Conservation (phyloP, 2,329 filamentous ascomycete species). For the Neofusicoccum cordaticola region DNA sequence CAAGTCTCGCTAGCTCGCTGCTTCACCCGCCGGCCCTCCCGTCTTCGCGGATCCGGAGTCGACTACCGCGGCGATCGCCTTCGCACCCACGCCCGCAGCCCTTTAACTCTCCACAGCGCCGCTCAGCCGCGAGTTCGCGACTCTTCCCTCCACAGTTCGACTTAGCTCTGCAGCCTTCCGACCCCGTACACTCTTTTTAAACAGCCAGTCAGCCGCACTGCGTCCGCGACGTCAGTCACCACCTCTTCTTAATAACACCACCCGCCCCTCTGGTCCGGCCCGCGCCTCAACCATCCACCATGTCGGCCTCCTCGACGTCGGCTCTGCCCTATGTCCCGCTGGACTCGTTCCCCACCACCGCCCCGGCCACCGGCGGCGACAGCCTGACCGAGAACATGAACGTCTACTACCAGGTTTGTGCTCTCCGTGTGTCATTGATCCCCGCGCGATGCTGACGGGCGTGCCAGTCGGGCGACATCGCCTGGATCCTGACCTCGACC, state of each 20-base stretch:
- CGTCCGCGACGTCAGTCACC: slow-evolving; percentile 4
- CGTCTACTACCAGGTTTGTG: slow-evolving; percentile 70
- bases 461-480: slow-evolving; percentile 70
- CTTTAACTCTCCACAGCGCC: slow-evolving; percentile 11
- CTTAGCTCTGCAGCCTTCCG: neutral
- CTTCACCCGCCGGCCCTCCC: slow-evolving; percentile 2
- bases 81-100: neutral
- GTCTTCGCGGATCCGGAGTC: slow-evolving; percentile 6
- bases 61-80: slow-evolving; percentile 2
- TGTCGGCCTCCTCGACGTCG: slow-evolving; percentile 31
- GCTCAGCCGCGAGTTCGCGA: neutral
- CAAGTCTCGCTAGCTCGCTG: slow-evolving; percentile 1
- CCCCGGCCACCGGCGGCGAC: slow-evolving; percentile 65
- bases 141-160: neutral
- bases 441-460: neutral
- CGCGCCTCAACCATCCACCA: slow-evolving; percentile 18
- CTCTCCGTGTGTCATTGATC: neutral
- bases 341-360: slow-evolving; percentile 49
- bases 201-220: neutral
- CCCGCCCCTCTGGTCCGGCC: neutral
- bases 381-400: slow-evolving; percentile 67
- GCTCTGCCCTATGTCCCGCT: slow-evolving; percentile 34
- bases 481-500: slow-evolving; percentile 73
- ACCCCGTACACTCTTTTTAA: neutral
- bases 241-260: neutral